Conservation (phyloP, 2,329 filamentous ascomycete species). For the Nemania sp. region DNA sequence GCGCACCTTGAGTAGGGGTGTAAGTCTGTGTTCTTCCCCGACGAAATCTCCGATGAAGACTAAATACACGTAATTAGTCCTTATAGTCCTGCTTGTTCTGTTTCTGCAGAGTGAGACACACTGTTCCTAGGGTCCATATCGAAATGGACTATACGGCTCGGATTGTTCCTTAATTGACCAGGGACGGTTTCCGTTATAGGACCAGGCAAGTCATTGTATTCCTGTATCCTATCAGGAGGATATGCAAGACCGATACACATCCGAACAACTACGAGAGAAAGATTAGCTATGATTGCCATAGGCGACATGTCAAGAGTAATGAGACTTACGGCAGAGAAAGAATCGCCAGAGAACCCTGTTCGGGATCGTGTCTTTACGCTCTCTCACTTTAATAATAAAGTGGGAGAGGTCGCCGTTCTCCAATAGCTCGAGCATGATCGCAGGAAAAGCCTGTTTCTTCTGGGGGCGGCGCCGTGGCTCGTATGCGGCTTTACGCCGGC, state of each 20-base stretch:
- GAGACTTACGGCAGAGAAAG: slow-evolving; percentile 23
- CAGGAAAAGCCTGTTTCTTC: neutral
- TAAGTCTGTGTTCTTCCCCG: neutral
- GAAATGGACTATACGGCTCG: slow-evolving; percentile 25
- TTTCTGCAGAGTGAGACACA: no score
- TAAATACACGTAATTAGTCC: no score
- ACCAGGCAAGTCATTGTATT: neutral
- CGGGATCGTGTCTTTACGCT: slow-evolving; percentile 9
- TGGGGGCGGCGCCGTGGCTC: no score
- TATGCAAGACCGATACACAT: slow-evolving; percentile 25
- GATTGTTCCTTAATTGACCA: neutral
- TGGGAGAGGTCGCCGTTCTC: slow-evolving; percentile 18
- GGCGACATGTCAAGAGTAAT: neutral
- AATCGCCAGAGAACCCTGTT: slow-evolving; percentile 16
- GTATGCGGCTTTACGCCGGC: no score
- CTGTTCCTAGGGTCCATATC: slow-evolving; percentile 23
- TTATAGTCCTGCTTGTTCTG: no score
- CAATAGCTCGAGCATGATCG: slow-evolving; percentile 18
- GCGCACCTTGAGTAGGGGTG: slow-evolving; percentile 19
- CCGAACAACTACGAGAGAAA: slow-evolving; percentile 12
- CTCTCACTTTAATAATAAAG: slow-evolving; percentile 16
- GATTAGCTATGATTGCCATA: no score
- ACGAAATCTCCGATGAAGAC: no score
- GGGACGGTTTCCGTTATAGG: neutral
- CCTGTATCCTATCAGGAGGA: neutral